Conservation (phyloP, 2,329 filamentous ascomycete genomes). For the Fusarium penzigii region DNA sequence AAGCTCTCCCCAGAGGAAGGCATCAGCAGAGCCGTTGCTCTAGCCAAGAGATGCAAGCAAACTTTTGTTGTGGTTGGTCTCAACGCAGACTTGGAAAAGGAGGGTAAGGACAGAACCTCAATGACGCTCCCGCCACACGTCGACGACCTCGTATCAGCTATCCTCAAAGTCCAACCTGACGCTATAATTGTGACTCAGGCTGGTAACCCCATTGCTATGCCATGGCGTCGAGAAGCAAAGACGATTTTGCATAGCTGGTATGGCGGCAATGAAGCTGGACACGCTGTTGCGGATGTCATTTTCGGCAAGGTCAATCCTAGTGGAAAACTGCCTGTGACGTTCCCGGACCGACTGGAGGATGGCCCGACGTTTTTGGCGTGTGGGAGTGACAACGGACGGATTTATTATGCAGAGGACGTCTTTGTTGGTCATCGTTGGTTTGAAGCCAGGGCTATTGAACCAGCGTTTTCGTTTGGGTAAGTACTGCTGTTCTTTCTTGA, state of each 20-base stretch:
- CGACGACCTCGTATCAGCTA: slow-evolving; percentile 11
- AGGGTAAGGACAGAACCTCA: slow-evolving; percentile 11
- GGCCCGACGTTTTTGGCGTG: slow-evolving; percentile 9
- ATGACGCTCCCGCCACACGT: slow-evolving; percentile 12
- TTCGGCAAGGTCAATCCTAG: slow-evolving; percentile 15
- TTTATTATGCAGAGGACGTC: slow-evolving; percentile 14
- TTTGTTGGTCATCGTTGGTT: slow-evolving; percentile 19
- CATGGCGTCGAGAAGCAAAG: slow-evolving; percentile 8
- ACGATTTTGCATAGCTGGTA: slow-evolving; percentile 19
- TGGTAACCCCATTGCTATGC: slow-evolving; percentile 15
- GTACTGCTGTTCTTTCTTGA: neutral
- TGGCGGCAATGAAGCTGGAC: slow-evolving; percentile 13
- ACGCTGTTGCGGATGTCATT: slow-evolving; percentile 11
- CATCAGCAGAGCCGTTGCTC: slow-evolving; percentile 3
- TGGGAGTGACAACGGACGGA: slow-evolving; percentile 9
- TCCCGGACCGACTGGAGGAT: slow-evolving; percentile 8
- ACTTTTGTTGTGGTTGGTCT: slow-evolving; percentile 10
- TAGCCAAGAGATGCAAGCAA: slow-evolving; percentile 9
- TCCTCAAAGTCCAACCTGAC: slow-evolving; percentile 7
- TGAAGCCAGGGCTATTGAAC: slow-evolving; percentile 4
- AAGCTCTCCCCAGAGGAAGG: slow-evolving; percentile 8
- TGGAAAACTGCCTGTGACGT: slow-evolving; percentile 12
- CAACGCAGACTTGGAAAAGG: slow-evolving; percentile 16
- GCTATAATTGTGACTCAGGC: slow-evolving; percentile 13
- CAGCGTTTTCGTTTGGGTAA: slow-evolving; percentile 15